Evolutionary conservation across 495 filamentous ascomycete genomes (phyloP), one percentile per base, ranked within the genome.

Genomic region (Neohortaea acidophila): DNA sequence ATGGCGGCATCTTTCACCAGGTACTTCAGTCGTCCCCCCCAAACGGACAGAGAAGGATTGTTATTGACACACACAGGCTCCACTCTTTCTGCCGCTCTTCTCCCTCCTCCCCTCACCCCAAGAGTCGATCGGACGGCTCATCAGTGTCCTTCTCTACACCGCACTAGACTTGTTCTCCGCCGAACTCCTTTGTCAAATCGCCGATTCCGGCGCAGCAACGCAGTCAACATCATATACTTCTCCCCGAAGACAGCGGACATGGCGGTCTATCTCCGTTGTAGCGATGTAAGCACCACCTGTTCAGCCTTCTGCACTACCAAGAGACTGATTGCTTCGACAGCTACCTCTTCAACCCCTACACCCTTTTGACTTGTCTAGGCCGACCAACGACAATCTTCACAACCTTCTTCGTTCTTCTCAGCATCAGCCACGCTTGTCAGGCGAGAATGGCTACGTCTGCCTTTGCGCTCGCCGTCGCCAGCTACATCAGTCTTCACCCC

Each of bases 1-100:
- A 97, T 59, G 89, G 89, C 40, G 89, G 89, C 42, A 83, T 96
- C 56, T 97, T 83, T 60, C 85, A 97, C 64, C 89, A 97, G 62
- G 78, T 78, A 59, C n/a, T n/a, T n/a, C n/a, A n/a, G n/a, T n/a
- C n/a, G n/a, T n/a, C n/a, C n/a, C n/a, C n/a, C n/a, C n/a, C n/a
- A n/a, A n/a, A n/a, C n/a, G n/a, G n/a, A n/a, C n/a, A n/a, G n/a
- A n/a, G n/a, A n/a, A n/a, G n/a, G n/a, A n/a, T n/a, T 33, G 31
- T n/a, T n/a, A n/a, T n/a, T n/a, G 1, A 44, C 6, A 22, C 27
- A 2, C 10, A 20, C 40, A 82, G 74, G 89, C 89, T 19, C 89
- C 89, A 9, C 68, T 97, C 21, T 70, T 96, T 9, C 77, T 97
- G 28, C 81, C 87, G 26, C 68, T 96, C 38, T 92, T 96, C 65